phyloP scores from a whole-genome alignment of 208 protist species.

The Acanthamoeba lenticulata region DNA sequence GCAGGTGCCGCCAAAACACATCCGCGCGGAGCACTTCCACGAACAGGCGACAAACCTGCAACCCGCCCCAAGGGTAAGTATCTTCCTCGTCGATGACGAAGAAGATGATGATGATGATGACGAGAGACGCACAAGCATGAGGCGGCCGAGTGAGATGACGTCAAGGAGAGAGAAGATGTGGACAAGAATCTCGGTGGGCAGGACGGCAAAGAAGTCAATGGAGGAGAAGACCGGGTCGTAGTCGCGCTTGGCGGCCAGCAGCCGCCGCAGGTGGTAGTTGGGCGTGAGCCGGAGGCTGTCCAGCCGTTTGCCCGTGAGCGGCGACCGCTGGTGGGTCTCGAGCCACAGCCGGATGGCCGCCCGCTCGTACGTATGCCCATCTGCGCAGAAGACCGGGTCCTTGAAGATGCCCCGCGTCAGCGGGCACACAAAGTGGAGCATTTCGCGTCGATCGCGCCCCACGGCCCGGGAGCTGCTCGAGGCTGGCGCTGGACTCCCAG shows the following conservation, averaged over 20 bases:
- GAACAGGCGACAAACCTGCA: not conserved
- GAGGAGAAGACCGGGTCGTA: not conserved
- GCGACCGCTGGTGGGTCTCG: not conserved
- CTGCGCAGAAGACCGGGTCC: not conserved
- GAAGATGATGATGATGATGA: not conserved
- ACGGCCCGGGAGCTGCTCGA: not conserved
- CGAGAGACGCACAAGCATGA: not conserved
- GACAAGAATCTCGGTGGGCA: not conserved
- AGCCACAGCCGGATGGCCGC: not conserved
- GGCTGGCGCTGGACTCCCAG: not conserved
- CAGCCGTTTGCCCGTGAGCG: not conserved
- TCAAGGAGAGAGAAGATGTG: constrained; percentile 8
- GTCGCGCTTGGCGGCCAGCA: not conserved
- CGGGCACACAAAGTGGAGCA: constrained; percentile 40
- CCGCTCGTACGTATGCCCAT: constrained; percentile 47
- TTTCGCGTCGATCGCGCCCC: not conserved
- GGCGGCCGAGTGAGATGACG: not conserved
- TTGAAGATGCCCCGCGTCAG: constrained; percentile 17
- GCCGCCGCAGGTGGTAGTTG: constrained; percentile 16
- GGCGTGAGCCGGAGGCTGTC: not conserved
- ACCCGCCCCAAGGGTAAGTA: not conserved
- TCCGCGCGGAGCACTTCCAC: not conserved
- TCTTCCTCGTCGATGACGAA: not conserved
- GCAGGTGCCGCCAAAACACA: not conserved
- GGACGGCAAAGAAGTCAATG: not conserved